phyloP scores from a whole-genome alignment of 345 rosid genomes.

The Camelina neglecta region DNA sequence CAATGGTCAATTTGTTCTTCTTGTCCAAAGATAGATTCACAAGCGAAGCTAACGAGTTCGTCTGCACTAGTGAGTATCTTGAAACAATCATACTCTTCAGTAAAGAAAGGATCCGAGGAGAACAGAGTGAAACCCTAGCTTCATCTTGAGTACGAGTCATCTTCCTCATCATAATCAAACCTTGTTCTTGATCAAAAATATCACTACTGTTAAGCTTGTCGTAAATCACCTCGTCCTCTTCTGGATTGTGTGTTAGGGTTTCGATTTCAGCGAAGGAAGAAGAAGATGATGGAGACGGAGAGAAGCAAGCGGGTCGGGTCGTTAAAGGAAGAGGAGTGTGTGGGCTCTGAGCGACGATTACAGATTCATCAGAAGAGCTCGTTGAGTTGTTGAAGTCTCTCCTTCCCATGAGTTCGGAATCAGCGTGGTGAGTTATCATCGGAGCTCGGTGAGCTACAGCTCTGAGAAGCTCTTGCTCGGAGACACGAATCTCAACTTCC shows the following conservation, averaged over 20 bases:
- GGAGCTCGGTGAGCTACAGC: constrained; percentile 61
- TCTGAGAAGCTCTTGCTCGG: constrained; percentile 68
- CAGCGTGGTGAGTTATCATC: constrained; percentile 53
- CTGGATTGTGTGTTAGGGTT: constrained; percentile 26
- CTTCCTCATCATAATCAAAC: constrained; percentile 42
- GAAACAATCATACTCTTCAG: constrained; percentile 33
- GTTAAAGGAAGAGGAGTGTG: constrained; percentile 73
- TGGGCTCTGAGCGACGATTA: constrained; percentile 55
- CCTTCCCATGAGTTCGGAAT: constrained; percentile 52
- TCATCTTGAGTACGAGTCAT: constrained; percentile 41
- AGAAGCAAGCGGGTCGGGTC: constrained; percentile 77
- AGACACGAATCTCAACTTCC: constrained; percentile 53
- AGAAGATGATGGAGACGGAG: constrained; percentile 70
- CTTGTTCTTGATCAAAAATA: constrained; percentile 43
- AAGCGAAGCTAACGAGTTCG: constrained; percentile 55
- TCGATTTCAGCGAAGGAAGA: constrained; percentile 44
- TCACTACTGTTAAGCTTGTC: constrained; percentile 32
- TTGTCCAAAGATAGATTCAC: constrained; percentile 79
- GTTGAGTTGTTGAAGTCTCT: constrained; percentile 46
- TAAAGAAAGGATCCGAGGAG: constrained; percentile 28
- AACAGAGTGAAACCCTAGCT: constrained; percentile 35
- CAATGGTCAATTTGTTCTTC: constrained; percentile 66
- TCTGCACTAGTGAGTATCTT: constrained; percentile 37
- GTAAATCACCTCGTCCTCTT: constrained; percentile 43
- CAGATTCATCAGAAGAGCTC: constrained; percentile 68